Base-by-base conservation (phyloP, 2,329 filamentous ascomycete genomes). In the Westerdykella ornata region DNA sequence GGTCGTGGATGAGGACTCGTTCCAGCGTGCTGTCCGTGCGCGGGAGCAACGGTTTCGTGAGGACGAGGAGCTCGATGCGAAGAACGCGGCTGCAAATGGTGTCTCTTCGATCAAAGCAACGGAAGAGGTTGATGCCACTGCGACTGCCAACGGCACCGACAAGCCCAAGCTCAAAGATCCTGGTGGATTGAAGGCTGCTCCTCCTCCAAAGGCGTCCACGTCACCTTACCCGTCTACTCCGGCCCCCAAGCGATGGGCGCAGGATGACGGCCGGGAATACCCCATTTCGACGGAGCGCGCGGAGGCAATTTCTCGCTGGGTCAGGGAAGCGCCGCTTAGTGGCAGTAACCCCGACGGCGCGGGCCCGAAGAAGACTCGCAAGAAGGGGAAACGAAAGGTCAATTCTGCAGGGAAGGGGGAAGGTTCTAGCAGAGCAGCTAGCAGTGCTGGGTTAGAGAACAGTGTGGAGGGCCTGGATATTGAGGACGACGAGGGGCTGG, bases 251-350 rank as follows among this genome's bases (percentile, higher is more conserved):
- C 68, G 78, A 7, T 83, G 79, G 79, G 74, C 77, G 4, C 73
- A 78, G 42, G 81, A 84, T 39, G 78, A 82, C 45, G 77, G 75
- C 1, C 79, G 78, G 53, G 82, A 87, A 49, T 85, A 84, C 59
- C 78, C 79, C 2, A 80, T 86, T 48, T 72, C 76, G 14, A 85
- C 83, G 1, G 81, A 85, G 48, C 74, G 85, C 16, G 84, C 85
- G 0, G 74, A 79, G 36, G 76, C 77, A 14, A 78, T 90, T 43
- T 76, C 80, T 1, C 68, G 77, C 32, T 92, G 86, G 85, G 76
- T 90, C 13, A 53, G 66, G 19, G 72, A 74, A 46, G 68, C 69
- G 22, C 71, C 71, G n/a, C 43, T 65, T 9, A 55, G 48, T 5
- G 14, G 30, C 30, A 33, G 5, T 13, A 44, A 57, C 1, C 58